Conservation (phyloP, 805 yeast genomes). For the Sugiyamaella lignohabitans region DNA sequence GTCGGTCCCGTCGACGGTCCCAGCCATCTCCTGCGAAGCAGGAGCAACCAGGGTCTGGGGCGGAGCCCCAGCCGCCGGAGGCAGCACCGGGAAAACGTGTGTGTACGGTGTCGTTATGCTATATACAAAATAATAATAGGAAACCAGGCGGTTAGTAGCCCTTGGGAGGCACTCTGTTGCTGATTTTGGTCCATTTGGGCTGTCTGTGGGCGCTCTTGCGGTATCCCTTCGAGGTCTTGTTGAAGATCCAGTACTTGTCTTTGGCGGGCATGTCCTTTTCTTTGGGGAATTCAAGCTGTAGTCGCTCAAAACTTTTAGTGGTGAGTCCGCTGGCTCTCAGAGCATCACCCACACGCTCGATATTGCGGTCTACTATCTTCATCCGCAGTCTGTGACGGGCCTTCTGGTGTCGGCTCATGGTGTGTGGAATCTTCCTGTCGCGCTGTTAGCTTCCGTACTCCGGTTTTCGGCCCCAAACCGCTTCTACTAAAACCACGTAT, state of each 20-base stretch:
- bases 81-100: too few species aligned
- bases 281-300: constrained; percentile 55
- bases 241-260: constrained; percentile 86
- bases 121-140: not conserved
- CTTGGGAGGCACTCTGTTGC: constrained; percentile 73
- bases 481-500: not conserved
- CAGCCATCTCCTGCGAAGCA: not conserved
- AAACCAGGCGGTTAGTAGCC: too few species aligned
- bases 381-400: constrained; percentile 78
- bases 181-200: constrained; percentile 86
- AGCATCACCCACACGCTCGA: constrained; percentile 55
- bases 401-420: constrained; percentile 75
- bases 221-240: constrained; percentile 65
- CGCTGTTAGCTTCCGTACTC: constrained; percentile 1
- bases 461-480: constrained; percentile 2
- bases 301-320: constrained; percentile 31
- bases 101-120: too few species aligned
- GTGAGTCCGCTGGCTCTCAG: constrained; percentile 33
- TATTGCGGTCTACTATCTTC: constrained; percentile 71
- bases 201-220: constrained; percentile 73
- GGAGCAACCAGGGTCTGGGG: not conserved
- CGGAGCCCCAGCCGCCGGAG: not conserved
- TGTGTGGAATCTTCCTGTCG: constrained; percentile 63
- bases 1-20: not conserved
- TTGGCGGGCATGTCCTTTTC: constrained; percentile 71